These are phyloP conservation scores for Grosmannia huntii DNA, from an alignment of 2,329 filamentous ascomycete species.

Conservation along the genomic window DNA sequence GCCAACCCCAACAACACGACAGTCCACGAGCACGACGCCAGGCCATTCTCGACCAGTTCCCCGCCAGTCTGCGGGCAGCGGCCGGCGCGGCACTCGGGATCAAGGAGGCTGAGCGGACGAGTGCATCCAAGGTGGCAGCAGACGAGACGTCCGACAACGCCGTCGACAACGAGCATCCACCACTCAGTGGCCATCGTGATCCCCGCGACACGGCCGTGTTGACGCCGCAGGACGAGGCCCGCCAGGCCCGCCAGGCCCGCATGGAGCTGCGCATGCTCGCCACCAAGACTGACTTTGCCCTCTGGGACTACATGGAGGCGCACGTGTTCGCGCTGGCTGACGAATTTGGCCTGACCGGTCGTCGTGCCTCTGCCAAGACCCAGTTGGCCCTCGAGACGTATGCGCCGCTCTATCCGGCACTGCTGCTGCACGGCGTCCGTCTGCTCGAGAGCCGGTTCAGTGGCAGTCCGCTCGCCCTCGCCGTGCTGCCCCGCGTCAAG, in stretches of 20 bases:
- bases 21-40: slow-evolving; percentile 15
- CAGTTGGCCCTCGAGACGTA: slow-evolving; percentile 23
- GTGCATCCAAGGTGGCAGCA: not conserved
- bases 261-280: slow-evolving; percentile 39
- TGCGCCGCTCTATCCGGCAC: slow-evolving; percentile 51
- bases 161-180: not conserved
- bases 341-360: slow-evolving; percentile 23
- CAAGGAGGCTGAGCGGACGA: slow-evolving; percentile 8
- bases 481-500: slow-evolving; percentile 54
- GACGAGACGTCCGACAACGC: not conserved
- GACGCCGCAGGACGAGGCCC: slow-evolving; percentile 18
- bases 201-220: slow-evolving; percentile 26
- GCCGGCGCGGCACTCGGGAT: slow-evolving; percentile 25
- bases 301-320: slow-evolving; percentile 54
- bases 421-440: slow-evolving; percentile 43
- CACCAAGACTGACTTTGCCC: slow-evolving; percentile 46
- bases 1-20: not conserved
- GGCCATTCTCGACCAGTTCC: slow-evolving; percentile 26
- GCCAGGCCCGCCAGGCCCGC: slow-evolving; percentile 4
- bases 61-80: slow-evolving; percentile 25
- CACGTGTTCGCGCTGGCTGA: slow-evolving; percentile 52
- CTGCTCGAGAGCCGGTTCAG: slow-evolving; percentile 44
- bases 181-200: too few relatives aligned
- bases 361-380: slow-evolving; percentile 15
- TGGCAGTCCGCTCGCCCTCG: slow-evolving; percentile 34